Evolutionary conservation across 768 basidiomycete genomes (phyloP).

Genomic region (Crucibulum laeve): DNA sequence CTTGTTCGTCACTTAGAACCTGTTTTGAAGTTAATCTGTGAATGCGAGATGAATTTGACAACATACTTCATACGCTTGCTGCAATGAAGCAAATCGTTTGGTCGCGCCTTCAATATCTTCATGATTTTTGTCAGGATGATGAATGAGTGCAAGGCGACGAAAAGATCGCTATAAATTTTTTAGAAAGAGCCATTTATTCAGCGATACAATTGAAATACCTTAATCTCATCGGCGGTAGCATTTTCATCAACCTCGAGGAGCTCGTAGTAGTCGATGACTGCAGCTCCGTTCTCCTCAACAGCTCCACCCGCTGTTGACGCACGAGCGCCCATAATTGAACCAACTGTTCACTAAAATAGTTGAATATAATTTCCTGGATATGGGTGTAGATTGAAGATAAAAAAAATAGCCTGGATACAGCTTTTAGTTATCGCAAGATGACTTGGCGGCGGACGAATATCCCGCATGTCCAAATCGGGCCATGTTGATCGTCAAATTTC

Average conservation of each 20-base stretch:
- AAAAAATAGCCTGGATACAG: no score
- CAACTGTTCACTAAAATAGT: neutral
- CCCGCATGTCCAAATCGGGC: no score
- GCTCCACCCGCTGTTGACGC: constrained; percentile 48
- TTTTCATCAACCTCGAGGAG: constrained; percentile 78
- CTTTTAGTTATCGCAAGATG: neutral
- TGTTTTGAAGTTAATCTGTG: constrained; percentile 21
- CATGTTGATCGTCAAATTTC: no score
- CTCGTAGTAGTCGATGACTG: constrained; percentile 70
- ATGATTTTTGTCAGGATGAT: constrained; percentile 87
- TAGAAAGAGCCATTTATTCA: constrained; percentile 1
- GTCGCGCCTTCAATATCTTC: constrained; percentile 84
- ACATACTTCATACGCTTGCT: constrained; percentile 92
- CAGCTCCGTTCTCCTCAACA: constrained; percentile 10
- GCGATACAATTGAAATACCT: constrained; percentile 37
- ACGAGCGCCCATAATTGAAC: constrained; percentile 55
- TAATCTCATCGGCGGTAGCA: constrained; percentile 87
- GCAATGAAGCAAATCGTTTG: constrained; percentile 78
- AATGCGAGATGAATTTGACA: constrained; percentile 2
- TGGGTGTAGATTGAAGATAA: no score
- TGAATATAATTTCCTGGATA: neutral
- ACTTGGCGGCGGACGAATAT: neutral
- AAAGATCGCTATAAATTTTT: constrained; percentile 61
- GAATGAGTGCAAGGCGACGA: constrained; percentile 75
- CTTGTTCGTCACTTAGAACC: constrained; percentile 95